Evolutionary conservation across 768 basidiomycete species (phyloP).

Genomic region (Steccherinum ochraceum): DNA sequence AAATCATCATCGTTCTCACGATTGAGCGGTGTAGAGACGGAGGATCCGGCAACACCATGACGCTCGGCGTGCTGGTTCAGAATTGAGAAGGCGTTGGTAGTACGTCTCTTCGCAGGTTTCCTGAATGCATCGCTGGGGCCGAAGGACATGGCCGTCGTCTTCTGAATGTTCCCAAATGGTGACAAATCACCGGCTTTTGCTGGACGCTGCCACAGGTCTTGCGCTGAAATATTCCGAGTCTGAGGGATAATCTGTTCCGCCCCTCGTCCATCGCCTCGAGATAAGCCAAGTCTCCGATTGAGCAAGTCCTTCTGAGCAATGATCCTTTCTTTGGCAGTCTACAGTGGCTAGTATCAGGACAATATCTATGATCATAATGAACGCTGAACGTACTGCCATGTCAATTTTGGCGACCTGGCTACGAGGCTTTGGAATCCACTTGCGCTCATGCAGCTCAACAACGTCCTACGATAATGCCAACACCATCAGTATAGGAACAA

Average conservation of each 20-base stretch:
- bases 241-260: conserved; percentile 63
- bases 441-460: conserved; percentile 78
- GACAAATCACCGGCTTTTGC: conserved; percentile 82
- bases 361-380: no score
- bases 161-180: conserved; percentile 82
- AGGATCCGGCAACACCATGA: conserved; percentile 42
- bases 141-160: conserved; percentile 61
- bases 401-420: conserved; percentile 75
- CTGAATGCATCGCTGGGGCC: conserved; percentile 84
- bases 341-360: not conserved
- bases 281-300: conserved; percentile 68
- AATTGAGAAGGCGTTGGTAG: conserved; percentile 88
- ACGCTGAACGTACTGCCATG: conserved; percentile 54
- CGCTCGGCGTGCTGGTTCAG: conserved; percentile 58
- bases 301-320: conserved; percentile 52
- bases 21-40: conserved; percentile 48
- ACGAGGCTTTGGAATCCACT: conserved; percentile 76
- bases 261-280: conserved; percentile 72
- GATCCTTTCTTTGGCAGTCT: conserved; percentile 89
- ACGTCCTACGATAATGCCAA: conserved; percentile 63
- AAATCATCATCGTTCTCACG: conserved; percentile 48
- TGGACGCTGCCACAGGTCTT: conserved; percentile 48
- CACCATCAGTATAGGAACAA: conserved; percentile 3
- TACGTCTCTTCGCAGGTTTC: conserved; percentile 53
- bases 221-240: conserved; percentile 94